Evolutionary conservation across 2,329 filamentous ascomycete species (phyloP).

Genomic region (Xylaria arbuscula): DNA sequence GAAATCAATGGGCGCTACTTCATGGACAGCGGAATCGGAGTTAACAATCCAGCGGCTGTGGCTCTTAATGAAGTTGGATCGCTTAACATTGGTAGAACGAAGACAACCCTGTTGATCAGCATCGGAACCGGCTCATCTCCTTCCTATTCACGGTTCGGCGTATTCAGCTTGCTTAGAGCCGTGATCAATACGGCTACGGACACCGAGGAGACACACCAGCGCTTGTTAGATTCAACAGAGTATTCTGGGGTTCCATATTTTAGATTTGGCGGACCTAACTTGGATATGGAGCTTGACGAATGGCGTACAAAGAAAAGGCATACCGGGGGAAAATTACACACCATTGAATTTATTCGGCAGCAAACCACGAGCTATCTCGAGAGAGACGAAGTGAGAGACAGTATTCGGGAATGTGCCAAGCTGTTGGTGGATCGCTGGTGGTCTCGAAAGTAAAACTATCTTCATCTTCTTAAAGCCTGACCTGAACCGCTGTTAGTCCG

Average conservation of each 20-base stretch:
- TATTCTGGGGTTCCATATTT: slow-evolving; percentile 1
- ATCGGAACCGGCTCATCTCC: slow-evolving; percentile 3
- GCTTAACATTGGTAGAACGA: background rate
- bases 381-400: background rate
- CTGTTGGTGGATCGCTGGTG: slow-evolving; percentile 8
- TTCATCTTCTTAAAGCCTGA: background rate
- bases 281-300: slow-evolving; percentile 5
- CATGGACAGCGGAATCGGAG: slow-evolving; percentile 3
- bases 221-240: background rate
- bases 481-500: background rate
- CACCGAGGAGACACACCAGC: slow-evolving; percentile 3
- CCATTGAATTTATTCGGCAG: slow-evolving; percentile 3
- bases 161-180: slow-evolving; percentile 5
- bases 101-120: slow-evolving; percentile 1
- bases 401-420: background rate
- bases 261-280: slow-evolving; percentile 1
- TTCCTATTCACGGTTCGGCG: background rate
- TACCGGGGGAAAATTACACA: background rate
- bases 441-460: slow-evolving; percentile 6
- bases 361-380: background rate
- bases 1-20: slow-evolving; percentile 2
- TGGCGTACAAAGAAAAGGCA: slow-evolving; percentile 1
- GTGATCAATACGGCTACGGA: slow-evolving; percentile 3
- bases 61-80: background rate
- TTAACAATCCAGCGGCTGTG: background rate